Base-by-base conservation (phyloP, 345 rosid species). In the Boechera stricta region DNA sequence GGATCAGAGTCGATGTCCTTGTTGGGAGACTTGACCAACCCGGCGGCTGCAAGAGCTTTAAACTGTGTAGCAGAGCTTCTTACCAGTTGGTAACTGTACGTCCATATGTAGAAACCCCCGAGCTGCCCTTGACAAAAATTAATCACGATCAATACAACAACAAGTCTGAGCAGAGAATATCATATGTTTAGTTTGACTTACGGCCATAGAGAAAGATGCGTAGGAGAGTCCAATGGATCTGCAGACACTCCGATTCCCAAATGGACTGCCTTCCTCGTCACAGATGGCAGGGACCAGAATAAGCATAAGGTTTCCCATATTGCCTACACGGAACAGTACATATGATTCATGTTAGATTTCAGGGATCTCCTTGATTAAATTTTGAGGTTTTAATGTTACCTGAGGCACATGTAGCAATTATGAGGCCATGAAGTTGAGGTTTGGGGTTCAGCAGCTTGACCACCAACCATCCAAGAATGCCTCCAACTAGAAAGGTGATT, bases 171-270 rank as follows among this genome's bases (percentile, higher is more conserved):
- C 54, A 64, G 61, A 56, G 45, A 44, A 71, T 39, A 44, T 55
- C 54, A 51, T 69, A 51, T 61, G 44, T 69, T 45, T 54, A 45
- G 61, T 36, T 64, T 48, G n/a, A 67, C 75, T 74, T 89, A 94
- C 99, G 84, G 98, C 99, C 98, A 92, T 92, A 59, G 99, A 95
- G 81, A 92, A 90, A 57, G 99, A 92, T 5, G 97, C 96, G 15
- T 95, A 92, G 11, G 99, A 95, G 61, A 95, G 87, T 44, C 91
- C 98, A 36, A 83, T 58, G 26, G 91, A 57, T 62, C 79, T 74
- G 87, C 99, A 95, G 52, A 73, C 77, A 38, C 75, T 79, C 18
- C 77, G 82, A 7, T 82, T 64, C 38, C 94, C 95, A 59, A 95
- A 95, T 10, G 99, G 98, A 51, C 88, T 87, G 52, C 86, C 87